Evolutionary conservation across 371 early-diverging fungal species (phyloP), one percentile per base, ranked within the genome.

Genomic region (Syncephalastrum monosporum): DNA sequence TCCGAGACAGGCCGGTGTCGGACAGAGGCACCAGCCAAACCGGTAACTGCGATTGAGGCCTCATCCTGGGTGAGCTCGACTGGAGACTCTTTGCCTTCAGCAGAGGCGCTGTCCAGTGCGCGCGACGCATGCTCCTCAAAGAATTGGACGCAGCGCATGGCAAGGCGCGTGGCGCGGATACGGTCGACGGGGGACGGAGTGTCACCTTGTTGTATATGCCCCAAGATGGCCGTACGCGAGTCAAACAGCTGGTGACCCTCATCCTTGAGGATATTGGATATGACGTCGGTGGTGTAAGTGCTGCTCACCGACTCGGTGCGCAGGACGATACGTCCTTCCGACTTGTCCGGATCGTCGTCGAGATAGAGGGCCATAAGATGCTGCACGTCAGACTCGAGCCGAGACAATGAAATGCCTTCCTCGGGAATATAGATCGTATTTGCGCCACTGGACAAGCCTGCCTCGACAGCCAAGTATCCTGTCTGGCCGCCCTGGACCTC

Each of bases 401-500:
- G 84, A 24, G 85, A 71, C 50, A 98, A 74, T 33, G 77, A 83
- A 46, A 98, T 82, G 7, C 95, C 95, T 64, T 93, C 92, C 77
- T 98, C 98, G 24, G 98, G 99, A 61, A 95, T 98, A 72, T 99
- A 99, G 12, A 91, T 84, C 7, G 90, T 91, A 17, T 94, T 94
- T 1, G 99, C 98, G 47, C 98, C 99, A 27, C 88, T 80, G 7
- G 89, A 91, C 14, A 99, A 80, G 14, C 96, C 99, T 14, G 91
- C 93, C 70, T 97, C 77, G 1, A 92, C 88, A 4, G 99, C 94
- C 59, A 99, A 77, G 72, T 91, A 99, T 4, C 99, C 99, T 72
- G 93, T 91, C 57, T 92, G 88, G 42, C 98, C 99, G 42, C 99
- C 99, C 64, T 97, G 97, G 13, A 98, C 95, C 79, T 99, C 99